Conservation (phyloP, 2,329 filamentous ascomycete genomes). For the Colletotrichum sp. region DNA sequence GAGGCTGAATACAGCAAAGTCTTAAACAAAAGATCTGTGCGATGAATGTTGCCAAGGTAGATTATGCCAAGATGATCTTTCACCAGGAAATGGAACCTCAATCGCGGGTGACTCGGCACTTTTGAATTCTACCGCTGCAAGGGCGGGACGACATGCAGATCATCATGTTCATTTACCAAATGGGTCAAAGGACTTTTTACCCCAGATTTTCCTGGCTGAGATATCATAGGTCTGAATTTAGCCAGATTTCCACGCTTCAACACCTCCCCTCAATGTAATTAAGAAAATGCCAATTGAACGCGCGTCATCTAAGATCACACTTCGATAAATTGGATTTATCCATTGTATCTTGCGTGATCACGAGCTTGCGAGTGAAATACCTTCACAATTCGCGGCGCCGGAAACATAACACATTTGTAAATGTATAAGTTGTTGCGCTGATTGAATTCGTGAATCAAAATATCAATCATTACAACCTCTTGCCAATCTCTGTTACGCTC, state of each 20-base stretch:
- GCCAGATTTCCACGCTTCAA: background rate
- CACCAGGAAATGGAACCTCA: background rate
- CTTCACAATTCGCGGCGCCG: fast-evolving
- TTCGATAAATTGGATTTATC: background rate
- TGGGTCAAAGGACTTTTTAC: background rate
- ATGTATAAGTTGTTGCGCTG: background rate
- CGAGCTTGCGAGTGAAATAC: background rate
- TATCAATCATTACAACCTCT: background rate
- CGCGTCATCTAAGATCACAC: background rate
- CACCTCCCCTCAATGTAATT: background rate
- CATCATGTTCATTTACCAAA: background rate
- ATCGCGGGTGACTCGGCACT: background rate
- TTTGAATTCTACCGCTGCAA: background rate
- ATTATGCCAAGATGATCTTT: background rate
- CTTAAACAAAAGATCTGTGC: background rate
- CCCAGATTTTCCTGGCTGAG: background rate
- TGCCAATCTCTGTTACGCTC: background rate
- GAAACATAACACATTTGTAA: background rate
- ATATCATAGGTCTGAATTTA: background rate
- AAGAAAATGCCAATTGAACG: background rate
- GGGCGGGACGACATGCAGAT: background rate
- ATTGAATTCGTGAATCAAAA: background rate
- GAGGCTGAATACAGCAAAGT: background rate
- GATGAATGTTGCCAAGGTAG: background rate
- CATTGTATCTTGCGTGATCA: background rate